These are phyloP conservation scores for Yamadazyma blattariae DNA, from an alignment of 1,139 yeast species.

Conservation along the genomic window DNA sequence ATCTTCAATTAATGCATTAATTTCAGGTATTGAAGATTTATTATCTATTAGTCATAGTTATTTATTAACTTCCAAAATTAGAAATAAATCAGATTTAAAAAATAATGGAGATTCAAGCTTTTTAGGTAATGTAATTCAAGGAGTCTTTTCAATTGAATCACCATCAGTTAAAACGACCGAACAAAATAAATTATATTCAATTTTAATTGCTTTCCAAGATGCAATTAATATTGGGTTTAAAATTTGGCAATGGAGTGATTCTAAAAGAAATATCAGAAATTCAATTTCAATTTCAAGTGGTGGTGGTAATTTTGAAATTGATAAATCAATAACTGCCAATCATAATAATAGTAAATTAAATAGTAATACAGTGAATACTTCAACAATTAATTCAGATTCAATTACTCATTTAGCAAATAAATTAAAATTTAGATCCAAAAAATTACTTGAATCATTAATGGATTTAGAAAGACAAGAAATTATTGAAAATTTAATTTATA, in stretches of 20 bases:
- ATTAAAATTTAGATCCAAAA: conserved; percentile 69
- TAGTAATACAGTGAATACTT: background rate
- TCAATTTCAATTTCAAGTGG: conserved; percentile 2
- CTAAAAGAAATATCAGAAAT: conserved; percentile 16
- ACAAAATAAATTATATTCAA: conserved; percentile 51
- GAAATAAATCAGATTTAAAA: conserved; percentile 15
- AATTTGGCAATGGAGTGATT: conserved; percentile 78
- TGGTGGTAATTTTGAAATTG: background rate
- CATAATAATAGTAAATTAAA: conserved; percentile 1
- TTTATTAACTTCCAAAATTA: conserved; percentile 35
- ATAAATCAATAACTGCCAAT: no score
- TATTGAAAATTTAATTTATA: conserved; percentile 58
- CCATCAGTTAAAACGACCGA: conserved; percentile 57
- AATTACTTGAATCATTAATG: conserved; percentile 66
- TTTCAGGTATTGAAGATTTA: conserved; percentile 67
- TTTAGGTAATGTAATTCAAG: conserved; percentile 76
- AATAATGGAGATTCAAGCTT: conserved; percentile 38
- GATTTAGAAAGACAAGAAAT: conserved; percentile 72
- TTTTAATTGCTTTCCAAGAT: conserved; percentile 62
- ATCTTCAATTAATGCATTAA: conserved; percentile 47
- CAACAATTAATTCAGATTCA: conserved; percentile 28
- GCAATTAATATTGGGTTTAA: conserved; percentile 53
- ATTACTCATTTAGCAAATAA: conserved; percentile 62
- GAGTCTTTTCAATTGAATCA: conserved; percentile 81
- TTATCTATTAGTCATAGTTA: conserved; percentile 62